Conservation (phyloP, 2,329 filamentous ascomycete genomes). For the Clarireedia hainanense region DNA sequence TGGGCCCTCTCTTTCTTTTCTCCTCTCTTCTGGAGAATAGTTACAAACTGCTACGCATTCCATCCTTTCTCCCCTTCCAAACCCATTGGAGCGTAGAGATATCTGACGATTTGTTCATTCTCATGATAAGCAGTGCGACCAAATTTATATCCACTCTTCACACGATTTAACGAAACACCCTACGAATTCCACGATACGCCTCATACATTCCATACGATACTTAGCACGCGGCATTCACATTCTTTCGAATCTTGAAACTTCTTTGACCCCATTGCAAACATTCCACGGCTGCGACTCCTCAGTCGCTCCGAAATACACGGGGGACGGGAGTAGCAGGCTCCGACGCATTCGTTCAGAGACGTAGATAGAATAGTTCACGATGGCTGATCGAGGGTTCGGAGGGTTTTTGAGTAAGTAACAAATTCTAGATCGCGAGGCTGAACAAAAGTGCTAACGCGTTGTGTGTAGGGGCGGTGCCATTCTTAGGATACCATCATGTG, state of each 20-base stretch:
- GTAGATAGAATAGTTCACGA: slow-evolving; percentile 14
- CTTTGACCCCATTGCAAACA: slow-evolving; percentile 16
- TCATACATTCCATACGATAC: neutral
- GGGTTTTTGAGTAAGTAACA: slow-evolving; percentile 28
- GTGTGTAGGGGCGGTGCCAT: slow-evolving; percentile 54
- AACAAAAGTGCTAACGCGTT: slow-evolving; percentile 7
- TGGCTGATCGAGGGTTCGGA: slow-evolving; percentile 18
- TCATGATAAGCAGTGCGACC: slow-evolving; percentile 4
- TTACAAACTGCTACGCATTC: slow-evolving; percentile 1
- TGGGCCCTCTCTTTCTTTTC: neutral
- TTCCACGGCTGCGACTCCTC: slow-evolving; percentile 28
- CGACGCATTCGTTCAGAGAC: slow-evolving; percentile 5
- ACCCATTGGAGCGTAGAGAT: neutral
- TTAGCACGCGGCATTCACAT: slow-evolving; percentile 10
- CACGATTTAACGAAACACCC: neutral
- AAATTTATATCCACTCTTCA: slow-evolving; percentile 5
- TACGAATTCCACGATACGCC: neutral
- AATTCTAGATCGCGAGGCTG: neutral
- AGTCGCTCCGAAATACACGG: slow-evolving; percentile 25
- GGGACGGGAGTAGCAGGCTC: slow-evolving; percentile 28
- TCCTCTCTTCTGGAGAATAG: neutral
- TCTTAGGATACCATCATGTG: slow-evolving; percentile 72
- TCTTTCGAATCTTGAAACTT: slow-evolving; percentile 14
- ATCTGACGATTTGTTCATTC: slow-evolving; percentile 5
- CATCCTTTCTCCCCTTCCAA: neutral